phyloP scores from a whole-genome alignment of 2,329 filamentous ascomycete species.

The Stachybotrys echinatus region DNA sequence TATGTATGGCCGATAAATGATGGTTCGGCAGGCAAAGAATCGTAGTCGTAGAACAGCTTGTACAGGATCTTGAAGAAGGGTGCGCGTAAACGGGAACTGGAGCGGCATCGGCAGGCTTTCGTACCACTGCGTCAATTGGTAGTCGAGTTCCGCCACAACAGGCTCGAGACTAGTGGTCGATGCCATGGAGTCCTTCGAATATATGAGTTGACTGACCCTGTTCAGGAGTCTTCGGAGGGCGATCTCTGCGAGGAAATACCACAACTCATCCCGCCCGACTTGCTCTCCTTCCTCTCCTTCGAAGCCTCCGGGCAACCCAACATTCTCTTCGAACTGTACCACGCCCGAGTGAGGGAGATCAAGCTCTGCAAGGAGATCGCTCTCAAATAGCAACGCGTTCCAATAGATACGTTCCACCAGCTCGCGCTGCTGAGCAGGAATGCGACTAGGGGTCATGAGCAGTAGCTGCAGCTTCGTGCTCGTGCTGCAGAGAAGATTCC shows the following conservation, averaged over 20 bases:
- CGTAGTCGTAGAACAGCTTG: constrained; percentile 74
- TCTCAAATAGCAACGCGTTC: constrained; percentile 78
- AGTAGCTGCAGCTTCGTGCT: constrained; percentile 78
- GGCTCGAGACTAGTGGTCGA: constrained; percentile 71
- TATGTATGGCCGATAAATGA: constrained; percentile 82
- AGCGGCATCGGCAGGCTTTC: constrained; percentile 69
- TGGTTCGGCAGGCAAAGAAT: constrained; percentile 81
- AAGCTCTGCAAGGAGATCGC: constrained; percentile 71
- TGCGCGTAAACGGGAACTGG: constrained; percentile 69
- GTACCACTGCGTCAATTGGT: constrained; percentile 80
- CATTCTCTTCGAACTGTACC: constrained; percentile 74
- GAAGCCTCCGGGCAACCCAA: constrained; percentile 73
- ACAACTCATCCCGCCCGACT: constrained; percentile 70
- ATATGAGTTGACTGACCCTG: constrained; percentile 73
- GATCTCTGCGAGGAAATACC: constrained; percentile 84
- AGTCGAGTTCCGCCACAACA: constrained; percentile 74
- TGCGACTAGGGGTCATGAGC: constrained; percentile 65
- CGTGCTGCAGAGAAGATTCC: constrained; percentile 73
- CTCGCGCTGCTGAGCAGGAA: constrained; percentile 66
- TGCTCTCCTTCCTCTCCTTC: constrained; percentile 62
- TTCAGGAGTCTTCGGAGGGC: constrained; percentile 72
- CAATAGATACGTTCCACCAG: constrained; percentile 76
- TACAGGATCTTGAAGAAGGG: constrained; percentile 64
- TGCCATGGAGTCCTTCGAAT: constrained; percentile 66
- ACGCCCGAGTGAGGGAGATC: constrained; percentile 80